Evolutionary conservation across 2,329 filamentous ascomycete genomes (phyloP), one percentile per base, ranked within the genome.

Genomic region (Ophidiomyces ophidiicola): DNA sequence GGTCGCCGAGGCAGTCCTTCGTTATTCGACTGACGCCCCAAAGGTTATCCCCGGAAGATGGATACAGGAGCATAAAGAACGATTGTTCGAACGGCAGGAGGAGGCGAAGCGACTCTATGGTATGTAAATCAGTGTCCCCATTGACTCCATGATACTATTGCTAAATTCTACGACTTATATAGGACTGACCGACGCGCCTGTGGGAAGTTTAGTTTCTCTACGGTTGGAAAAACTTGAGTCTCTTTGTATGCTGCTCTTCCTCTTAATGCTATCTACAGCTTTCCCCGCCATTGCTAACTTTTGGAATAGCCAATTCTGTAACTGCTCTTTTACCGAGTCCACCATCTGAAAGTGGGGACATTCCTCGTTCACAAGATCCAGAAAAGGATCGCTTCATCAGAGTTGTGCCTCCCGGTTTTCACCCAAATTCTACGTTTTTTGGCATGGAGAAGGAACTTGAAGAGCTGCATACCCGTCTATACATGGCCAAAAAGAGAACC

Each of bases 401-500:
- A 44, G 59, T 69, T 25, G 63, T 59, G 6, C 75, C 76, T 1
- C 64, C 71, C 0, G 69, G 68, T 0, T 77, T 79, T 37, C 70
- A 76, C 36, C 72, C 72, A 2, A 81, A 82, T 50, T 69, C 70
- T 1, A 66, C 71, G 15, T 80, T 80, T 46, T 64, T 76, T 24
- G 77, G 77, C 4, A 72, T 78, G 50, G 55, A 72, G 48, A 63
- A 67, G 29, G 70, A 82, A 47, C 56, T 82, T 15, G 62, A 66
- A 6, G 60, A 70, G 2, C 60, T 83, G 17, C 74, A 80, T 48
- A 63, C 59, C 35, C 70, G 76, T 51, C 59, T 82, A 3, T 72
- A 68, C 49, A 73, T 78, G 48, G 62, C 64, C 19, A 69, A 73
- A 33, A 70, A 75, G 26, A 63, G 74, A 25, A 62, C 66, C 5